Percentiles rank a stretch among this genome's conserved stretches.
Conservation (phyloP, 1,284 basidiomycete species). For the Cutaneotrichosporon sp. region DNA sequence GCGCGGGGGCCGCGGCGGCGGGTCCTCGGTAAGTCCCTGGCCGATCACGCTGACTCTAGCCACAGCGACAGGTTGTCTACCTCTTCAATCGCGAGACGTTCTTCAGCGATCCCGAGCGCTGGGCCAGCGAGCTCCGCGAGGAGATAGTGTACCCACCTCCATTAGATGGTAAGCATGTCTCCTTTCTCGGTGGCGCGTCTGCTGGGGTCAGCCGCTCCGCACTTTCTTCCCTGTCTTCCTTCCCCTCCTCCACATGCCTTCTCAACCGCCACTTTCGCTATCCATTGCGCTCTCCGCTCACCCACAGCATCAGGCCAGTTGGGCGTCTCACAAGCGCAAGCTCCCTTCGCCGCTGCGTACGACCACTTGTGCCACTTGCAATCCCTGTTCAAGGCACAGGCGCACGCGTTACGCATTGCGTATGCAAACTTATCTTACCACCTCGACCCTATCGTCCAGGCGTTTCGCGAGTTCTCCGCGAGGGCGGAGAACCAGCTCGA, state of each 20-base stretch:
- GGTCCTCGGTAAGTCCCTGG: constrained; percentile 28
- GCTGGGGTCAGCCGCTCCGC: background rate
- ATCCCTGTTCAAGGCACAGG: constrained; percentile 45
- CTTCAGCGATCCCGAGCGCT: constrained; percentile 44
- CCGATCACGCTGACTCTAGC: constrained; percentile 13
- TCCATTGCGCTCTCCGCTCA: constrained; percentile 6
- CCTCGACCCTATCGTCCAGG: constrained; percentile 40
- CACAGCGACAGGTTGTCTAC: constrained; percentile 30
- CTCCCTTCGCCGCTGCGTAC: constrained; percentile 44
- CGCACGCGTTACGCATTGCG: constrained; percentile 43
- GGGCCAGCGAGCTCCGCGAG: constrained; percentile 42
- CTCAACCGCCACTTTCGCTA: constrained; percentile 1
- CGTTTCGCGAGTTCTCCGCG: constrained; percentile 38
- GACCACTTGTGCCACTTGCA: constrained; percentile 47
- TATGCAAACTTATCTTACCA: constrained; percentile 46
- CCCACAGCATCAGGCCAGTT: constrained; percentile 18
- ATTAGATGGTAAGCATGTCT: constrained; percentile 35
- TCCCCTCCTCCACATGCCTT: too few species aligned
- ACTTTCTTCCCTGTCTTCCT: background rate
- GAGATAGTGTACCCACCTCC: constrained; percentile 41
- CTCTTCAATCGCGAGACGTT: constrained; percentile 50
- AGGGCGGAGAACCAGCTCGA: constrained; percentile 38
- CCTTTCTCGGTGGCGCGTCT: background rate
- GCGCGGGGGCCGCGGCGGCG: constrained; percentile 37
- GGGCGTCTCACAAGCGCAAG: constrained; percentile 32